Conservation (phyloP, 2,329 filamentous ascomycete species). For the Leptoxyphium fumago region DNA sequence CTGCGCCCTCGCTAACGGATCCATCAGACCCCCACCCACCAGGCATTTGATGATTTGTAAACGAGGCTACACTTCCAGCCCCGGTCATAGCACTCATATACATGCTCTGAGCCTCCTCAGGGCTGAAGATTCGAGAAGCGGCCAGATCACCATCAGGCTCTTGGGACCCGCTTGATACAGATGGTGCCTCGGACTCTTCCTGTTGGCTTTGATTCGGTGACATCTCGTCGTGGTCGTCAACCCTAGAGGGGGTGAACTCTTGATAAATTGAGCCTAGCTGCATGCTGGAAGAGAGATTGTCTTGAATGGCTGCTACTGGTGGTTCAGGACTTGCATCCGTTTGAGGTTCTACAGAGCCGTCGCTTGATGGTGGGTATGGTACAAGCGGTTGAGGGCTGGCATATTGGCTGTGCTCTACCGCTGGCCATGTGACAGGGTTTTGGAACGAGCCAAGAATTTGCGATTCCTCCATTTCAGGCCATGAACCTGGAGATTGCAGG, state of each 20-base stretch:
- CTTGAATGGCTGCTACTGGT: background rate
- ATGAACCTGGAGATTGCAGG: constrained; percentile 14
- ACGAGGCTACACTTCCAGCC: constrained; percentile 12
- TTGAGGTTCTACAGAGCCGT: background rate
- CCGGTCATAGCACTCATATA: constrained; percentile 57
- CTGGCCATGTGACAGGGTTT: constrained; percentile 14
- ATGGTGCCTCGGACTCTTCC: background rate
- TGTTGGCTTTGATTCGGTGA: constrained; percentile 6
- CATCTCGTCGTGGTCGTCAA: constrained; percentile 11
- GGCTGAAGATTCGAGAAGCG: constrained; percentile 55
- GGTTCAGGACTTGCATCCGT: background rate
- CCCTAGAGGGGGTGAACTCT: constrained; percentile 2
- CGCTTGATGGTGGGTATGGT: background rate
- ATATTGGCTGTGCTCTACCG: constrained; percentile 8
- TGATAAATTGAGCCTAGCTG: background rate
- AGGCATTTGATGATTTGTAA: constrained; percentile 19
- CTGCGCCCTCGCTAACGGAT: constrained; percentile 8
- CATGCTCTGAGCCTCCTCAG: constrained; percentile 74
- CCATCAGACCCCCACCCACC: constrained; percentile 28
- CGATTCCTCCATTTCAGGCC: constrained; percentile 13
- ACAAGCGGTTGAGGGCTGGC: constrained; percentile 5
- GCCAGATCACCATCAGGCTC: constrained; percentile 15
- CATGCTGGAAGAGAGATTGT: background rate
- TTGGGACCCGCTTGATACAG: background rate
- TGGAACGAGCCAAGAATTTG: constrained; percentile 3